Evolutionary conservation across 2,329 filamentous ascomycete species (phyloP).

Genomic region (Fusarium neocosmosporiellum): DNA sequence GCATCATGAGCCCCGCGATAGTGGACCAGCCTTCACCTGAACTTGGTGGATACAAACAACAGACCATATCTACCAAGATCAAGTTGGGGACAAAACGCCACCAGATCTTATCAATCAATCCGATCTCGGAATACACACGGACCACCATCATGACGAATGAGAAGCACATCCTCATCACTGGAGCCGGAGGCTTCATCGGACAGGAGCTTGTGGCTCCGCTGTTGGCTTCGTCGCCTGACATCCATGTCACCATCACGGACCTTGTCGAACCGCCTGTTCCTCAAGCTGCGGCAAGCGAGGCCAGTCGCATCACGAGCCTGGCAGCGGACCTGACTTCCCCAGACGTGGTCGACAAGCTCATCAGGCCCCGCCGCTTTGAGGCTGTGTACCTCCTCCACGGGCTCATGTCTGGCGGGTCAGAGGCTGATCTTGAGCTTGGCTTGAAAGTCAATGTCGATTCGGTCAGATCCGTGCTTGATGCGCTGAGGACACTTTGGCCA

Average conservation of each 20-base stretch:
- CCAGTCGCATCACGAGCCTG: conserved; percentile 41
- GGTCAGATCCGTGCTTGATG: conserved; percentile 64
- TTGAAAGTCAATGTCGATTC: conserved; percentile 69
- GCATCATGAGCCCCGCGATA: conserved; percentile 24
- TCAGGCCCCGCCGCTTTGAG: conserved; percentile 49
- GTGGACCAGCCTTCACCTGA: conserved; percentile 22
- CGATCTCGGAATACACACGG: conserved; percentile 1
- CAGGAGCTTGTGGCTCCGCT: conserved; percentile 69
- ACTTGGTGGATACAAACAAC: conserved; percentile 11
- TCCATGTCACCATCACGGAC: conserved; percentile 67
- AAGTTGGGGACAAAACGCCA: conserved; percentile 1
- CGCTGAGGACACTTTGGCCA: conserved; percentile 56
- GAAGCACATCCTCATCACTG: conserved; percentile 68
- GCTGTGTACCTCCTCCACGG: conserved; percentile 70
- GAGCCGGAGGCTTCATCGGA: conserved; percentile 73
- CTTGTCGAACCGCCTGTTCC: conserved; percentile 64
- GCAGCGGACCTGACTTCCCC: conserved; percentile 41
- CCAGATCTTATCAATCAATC: not conserved
- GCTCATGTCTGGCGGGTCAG: conserved; percentile 72
- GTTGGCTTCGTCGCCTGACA: conserved; percentile 51
- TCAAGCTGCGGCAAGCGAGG: conserved; percentile 42
- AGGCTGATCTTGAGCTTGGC: conserved; percentile 66
- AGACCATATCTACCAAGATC: not conserved
- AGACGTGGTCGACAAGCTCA: conserved; percentile 39
- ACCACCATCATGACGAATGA: conserved; percentile 19